phyloP scores from a whole-genome alignment of 371 early-diverging fungal genomes.

The Mucor irregularis region DNA sequence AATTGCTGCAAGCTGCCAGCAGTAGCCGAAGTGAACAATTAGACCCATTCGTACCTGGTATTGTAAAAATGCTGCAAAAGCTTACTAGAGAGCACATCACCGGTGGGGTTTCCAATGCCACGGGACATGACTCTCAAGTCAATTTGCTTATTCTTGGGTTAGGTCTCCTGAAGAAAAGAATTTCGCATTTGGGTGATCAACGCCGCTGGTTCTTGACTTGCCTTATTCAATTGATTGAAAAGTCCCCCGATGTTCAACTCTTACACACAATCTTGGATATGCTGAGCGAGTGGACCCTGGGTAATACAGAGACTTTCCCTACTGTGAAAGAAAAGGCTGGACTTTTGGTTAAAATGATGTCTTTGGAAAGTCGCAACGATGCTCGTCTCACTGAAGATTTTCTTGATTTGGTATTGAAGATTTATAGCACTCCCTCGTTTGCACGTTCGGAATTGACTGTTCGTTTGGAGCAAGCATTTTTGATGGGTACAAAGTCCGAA shows the following conservation, averaged over 20 bases:
- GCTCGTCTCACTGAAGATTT: slow-evolving; percentile 76
- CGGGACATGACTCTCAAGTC: slow-evolving; percentile 54
- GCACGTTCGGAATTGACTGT: slow-evolving; percentile 89
- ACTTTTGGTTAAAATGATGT: slow-evolving; percentile 88
- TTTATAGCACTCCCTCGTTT: slow-evolving; percentile 82
- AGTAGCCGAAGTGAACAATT: slow-evolving; percentile 68
- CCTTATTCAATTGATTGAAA: slow-evolving; percentile 83
- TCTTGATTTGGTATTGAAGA: slow-evolving; percentile 81
- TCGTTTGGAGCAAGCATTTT: slow-evolving; percentile 90
- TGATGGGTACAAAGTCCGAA: slow-evolving; percentile 81
- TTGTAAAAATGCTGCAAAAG: slow-evolving; percentile 82
- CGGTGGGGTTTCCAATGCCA: slow-evolving; percentile 25
- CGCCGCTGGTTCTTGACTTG: slow-evolving; percentile 82
- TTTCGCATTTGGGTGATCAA: slow-evolving; percentile 84
- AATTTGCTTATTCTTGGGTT: slow-evolving; percentile 70
- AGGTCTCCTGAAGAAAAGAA: slow-evolving; percentile 73
- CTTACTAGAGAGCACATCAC: slow-evolving; percentile 79
- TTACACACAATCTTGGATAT: slow-evolving; percentile 77
- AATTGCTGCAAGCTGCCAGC: slow-evolving; percentile 73
- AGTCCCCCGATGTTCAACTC: slow-evolving; percentile 72
- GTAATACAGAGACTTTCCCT: slow-evolving; percentile 82
- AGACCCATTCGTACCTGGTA: slow-evolving; percentile 74
- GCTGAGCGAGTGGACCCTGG: slow-evolving; percentile 81
- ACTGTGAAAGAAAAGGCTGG: slow-evolving; percentile 95
- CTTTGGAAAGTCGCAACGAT: slow-evolving; percentile 70